Evolutionary conservation across 257 asterid species (phyloP).

Genomic region (Ajuga chamaepitys): DNA sequence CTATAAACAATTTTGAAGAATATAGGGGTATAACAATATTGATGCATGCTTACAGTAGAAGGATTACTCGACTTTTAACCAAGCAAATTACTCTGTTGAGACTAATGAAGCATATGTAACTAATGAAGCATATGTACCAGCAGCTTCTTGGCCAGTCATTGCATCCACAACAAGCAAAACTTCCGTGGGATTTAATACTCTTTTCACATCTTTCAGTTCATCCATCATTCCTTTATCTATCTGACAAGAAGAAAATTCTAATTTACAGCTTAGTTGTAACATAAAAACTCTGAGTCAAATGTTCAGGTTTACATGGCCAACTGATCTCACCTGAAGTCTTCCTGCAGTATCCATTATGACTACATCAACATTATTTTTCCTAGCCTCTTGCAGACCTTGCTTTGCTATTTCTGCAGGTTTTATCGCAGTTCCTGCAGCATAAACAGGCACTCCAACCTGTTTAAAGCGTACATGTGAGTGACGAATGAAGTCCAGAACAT

Average conservation of each 20-base stretch:
- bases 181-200: conserved; percentile 77
- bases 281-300: background rate
- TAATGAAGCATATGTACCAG: conserved; percentile 46
- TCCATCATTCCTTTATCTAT: conserved; percentile 95
- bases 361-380: conserved; percentile 69
- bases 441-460: conserved; percentile 96
- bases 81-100: conserved; percentile 9
- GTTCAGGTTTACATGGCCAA: conserved; percentile 13
- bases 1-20: background rate
- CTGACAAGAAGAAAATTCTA: conserved; percentile 31
- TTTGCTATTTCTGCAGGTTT: conserved; percentile 94
- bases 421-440: conserved; percentile 75
- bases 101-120: conserved; percentile 21
- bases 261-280: background rate
- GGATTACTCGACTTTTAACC: conserved; percentile 6
- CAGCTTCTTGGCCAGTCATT: conserved; percentile 99
- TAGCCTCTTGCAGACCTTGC: conserved; percentile 85
- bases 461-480: conserved; percentile 26
- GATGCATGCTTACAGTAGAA: conserved; percentile 8
- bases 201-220: conserved; percentile 88
- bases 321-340: conserved; percentile 76
- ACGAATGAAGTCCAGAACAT: conserved; percentile 18
- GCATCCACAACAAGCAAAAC: conserved; percentile 98
- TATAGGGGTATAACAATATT: background rate
- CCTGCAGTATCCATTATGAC: conserved; percentile 99